Evolutionary conservation across 371 early-diverging fungal genomes (phyloP).

Genomic region (Syncephalastrum racemosum): DNA sequence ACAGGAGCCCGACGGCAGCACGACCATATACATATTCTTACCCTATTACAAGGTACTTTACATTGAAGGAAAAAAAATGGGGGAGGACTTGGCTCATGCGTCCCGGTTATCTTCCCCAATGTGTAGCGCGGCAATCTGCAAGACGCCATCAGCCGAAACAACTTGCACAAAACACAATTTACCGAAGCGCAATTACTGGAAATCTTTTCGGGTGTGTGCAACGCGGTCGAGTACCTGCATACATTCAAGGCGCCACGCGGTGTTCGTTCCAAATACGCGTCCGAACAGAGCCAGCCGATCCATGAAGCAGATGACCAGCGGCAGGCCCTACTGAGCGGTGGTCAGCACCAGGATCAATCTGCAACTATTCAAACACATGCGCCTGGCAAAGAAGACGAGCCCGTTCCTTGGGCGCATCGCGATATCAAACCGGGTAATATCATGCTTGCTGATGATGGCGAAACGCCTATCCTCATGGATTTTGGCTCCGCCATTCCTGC

Average conservation of each 20-base stretch:
- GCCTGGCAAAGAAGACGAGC: constrained; percentile 27
- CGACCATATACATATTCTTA: constrained; percentile 66
- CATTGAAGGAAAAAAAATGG: constrained; percentile 22
- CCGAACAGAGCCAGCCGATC: constrained; percentile 5
- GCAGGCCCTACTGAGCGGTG: constrained; percentile 52
- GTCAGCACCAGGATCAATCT: constrained; percentile 50
- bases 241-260: constrained; percentile 14
- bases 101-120: no score
- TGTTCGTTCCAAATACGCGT: constrained; percentile 10
- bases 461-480: constrained; percentile 75
- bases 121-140: constrained; percentile 60
- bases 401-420: constrained; percentile 70
- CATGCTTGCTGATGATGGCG: constrained; percentile 63
- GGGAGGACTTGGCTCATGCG: no score
- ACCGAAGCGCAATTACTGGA: constrained; percentile 52
- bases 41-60: constrained; percentile 59
- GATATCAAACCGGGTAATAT: constrained; percentile 82
- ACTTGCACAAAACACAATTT: constrained; percentile 43
- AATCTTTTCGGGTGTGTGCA: constrained; percentile 16
- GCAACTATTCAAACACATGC: constrained; percentile 17
- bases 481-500: constrained; percentile 72
- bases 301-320: constrained; percentile 17
- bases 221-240: constrained; percentile 20
- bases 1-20: constrained; percentile 58
- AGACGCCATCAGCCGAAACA: constrained; percentile 56